Evolutionary conservation across 176 grass and related monocot genomes (phyloP).

Genomic region (Dactylis glomerata): DNA sequence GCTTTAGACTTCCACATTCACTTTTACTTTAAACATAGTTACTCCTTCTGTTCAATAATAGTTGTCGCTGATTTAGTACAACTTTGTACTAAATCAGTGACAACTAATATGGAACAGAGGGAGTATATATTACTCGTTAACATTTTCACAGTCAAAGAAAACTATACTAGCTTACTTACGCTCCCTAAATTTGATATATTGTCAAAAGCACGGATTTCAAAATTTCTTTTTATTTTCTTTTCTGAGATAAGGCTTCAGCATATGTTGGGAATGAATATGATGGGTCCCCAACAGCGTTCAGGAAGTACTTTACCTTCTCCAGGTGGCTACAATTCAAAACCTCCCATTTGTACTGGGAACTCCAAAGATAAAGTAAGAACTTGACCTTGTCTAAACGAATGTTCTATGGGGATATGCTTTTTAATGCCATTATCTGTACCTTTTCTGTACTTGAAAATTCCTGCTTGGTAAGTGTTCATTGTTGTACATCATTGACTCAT

Average conservation of each 20-base stretch:
- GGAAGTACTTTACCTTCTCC: constrained; percentile 53
- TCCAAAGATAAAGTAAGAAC: constrained; percentile 46
- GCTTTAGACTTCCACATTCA: not conserved
- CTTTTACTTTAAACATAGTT: not conserved
- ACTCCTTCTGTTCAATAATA: too few species aligned
- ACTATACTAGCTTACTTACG: not conserved
- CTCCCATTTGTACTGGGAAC: constrained; percentile 11
- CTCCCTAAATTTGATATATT: not conserved
- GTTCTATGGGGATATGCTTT: not conserved
- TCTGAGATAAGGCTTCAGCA: constrained; percentile 44
- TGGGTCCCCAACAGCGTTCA: constrained; percentile 29
- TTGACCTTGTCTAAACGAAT: not conserved
- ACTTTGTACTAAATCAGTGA: too few species aligned
- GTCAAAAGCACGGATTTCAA: not conserved
- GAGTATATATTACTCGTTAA: not conserved
- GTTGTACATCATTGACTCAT: not conserved
- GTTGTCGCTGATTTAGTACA: too few species aligned
- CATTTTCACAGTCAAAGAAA: not conserved
- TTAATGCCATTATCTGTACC: not conserved
- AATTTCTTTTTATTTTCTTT: not conserved
- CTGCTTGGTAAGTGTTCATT: constrained; percentile 5
- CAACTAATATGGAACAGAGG: too few species aligned
- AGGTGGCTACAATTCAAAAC: constrained; percentile 27
- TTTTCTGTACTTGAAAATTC: not conserved
- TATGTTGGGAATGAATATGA: constrained; percentile 42